Conservation (phyloP, 352 stramenopile species). For the Globisporangium camurandrum region DNA sequence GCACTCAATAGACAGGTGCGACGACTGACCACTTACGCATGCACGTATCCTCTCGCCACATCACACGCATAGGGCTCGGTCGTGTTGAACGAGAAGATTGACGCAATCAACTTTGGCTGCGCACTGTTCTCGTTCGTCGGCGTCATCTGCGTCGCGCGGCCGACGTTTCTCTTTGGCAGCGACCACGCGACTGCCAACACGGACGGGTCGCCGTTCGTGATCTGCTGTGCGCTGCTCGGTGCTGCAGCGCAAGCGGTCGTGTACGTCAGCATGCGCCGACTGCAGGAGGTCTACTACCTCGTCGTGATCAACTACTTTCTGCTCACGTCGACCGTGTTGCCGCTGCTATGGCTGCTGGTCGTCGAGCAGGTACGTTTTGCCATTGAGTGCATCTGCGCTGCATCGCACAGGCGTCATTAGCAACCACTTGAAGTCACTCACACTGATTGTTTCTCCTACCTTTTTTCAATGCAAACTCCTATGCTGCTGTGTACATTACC, state of each 20-base stretch:
- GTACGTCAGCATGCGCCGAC: conserved; percentile 25
- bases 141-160: conserved; percentile 25
- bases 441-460: background rate
- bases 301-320: conserved; percentile 38
- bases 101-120: conserved; percentile 20
- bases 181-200: conserved; percentile 5
- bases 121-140: conserved; percentile 30
- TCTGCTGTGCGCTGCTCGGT: conserved; percentile 18
- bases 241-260: conserved; percentile 17
- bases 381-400: too few species aligned
- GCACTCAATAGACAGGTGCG: background rate
- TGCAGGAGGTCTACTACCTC: conserved; percentile 27
- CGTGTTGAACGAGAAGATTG: conserved; percentile 26
- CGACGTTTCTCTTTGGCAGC: conserved; percentile 24
- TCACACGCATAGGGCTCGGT: conserved; percentile 15
- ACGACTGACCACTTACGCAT: background rate
- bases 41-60: too few species aligned
- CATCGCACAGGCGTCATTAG: background rate
- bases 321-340: conserved; percentile 21
- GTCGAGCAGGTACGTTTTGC: conserved; percentile 16
- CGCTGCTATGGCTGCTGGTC: conserved; percentile 18
- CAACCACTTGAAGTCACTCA: background rate
- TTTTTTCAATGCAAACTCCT: background rate
- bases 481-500: background rate
- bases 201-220: conserved; percentile 18